These are phyloP conservation scores for Termitomyces heimii DNA, from an alignment of 768 basidiomycete genomes.

Conservation along the genomic window DNA sequence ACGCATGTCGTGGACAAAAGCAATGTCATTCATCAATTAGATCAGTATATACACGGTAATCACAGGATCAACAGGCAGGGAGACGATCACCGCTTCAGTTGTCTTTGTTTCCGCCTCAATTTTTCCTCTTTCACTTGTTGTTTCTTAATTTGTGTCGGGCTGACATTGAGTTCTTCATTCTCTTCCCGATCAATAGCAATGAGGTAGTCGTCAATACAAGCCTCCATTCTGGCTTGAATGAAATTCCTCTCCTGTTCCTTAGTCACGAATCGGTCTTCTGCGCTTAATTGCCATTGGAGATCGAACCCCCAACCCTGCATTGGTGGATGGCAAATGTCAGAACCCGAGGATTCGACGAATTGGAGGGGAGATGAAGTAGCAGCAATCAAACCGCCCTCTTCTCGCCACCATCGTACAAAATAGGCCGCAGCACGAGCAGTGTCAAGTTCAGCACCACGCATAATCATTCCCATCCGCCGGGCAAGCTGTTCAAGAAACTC, in stretches of 20 bases:
- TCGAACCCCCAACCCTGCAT: slow-evolving; percentile 83
- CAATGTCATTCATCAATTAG: neutral
- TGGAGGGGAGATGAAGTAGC: slow-evolving; percentile 39
- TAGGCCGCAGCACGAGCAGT: slow-evolving; percentile 65
- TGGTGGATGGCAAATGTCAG: slow-evolving; percentile 3
- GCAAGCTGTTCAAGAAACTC: slow-evolving; percentile 69
- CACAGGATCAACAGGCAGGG: neutral
- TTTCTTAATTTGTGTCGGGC: slow-evolving; percentile 71
- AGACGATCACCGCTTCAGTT: slow-evolving; percentile 17
- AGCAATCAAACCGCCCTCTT: slow-evolving; percentile 56
- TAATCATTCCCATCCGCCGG: slow-evolving; percentile 73
- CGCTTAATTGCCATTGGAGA: slow-evolving; percentile 57
- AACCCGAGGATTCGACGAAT: slow-evolving; percentile 5
- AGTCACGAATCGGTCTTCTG: slow-evolving; percentile 20
- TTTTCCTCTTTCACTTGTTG: slow-evolving; percentile 34
- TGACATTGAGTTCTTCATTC: slow-evolving; percentile 49
- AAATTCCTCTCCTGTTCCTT: slow-evolving; percentile 20
- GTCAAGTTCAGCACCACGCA: slow-evolving; percentile 71
- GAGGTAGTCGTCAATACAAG: slow-evolving; percentile 55
- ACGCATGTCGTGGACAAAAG: neutral
- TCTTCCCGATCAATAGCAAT: slow-evolving; percentile 40
- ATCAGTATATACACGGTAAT: neutral
- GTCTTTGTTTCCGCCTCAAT: slow-evolving; percentile 29
- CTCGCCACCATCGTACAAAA: slow-evolving; percentile 88
- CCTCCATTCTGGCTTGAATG: slow-evolving; percentile 66